Conservation (phyloP, 305 asterid genomes). For the Fraxinus floribunda region DNA sequence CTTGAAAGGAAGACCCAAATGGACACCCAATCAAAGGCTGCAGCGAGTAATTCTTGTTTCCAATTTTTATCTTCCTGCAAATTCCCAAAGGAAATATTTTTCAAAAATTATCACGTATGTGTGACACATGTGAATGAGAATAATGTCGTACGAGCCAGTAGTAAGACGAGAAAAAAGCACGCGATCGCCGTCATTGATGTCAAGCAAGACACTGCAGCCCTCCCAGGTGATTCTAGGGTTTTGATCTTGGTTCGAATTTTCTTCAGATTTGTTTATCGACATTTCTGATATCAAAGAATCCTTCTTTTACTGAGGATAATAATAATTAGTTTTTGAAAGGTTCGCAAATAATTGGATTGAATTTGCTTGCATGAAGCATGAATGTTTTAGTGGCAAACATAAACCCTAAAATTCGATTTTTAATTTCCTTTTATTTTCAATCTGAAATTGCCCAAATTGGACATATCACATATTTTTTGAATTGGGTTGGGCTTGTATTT, state of each 20-base stretch:
- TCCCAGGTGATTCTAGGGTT: conserved; percentile 78
- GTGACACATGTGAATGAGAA: background rate
- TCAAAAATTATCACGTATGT: background rate
- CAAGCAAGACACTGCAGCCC: conserved; percentile 93
- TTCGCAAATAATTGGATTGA: background rate
- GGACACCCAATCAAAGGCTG: conserved; percentile 83
- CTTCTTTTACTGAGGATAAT: background rate
- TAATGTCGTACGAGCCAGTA: conserved; percentile 61
- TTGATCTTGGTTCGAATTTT: conserved; percentile 28
- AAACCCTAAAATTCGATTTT: background rate
- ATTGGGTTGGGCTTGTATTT: background rate
- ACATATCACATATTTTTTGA: background rate
- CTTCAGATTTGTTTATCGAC: conserved; percentile 34
- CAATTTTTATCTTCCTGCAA: conserved; percentile 73
- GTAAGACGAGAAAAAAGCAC: conserved; percentile 90
- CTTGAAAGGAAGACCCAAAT: conserved; percentile 74
- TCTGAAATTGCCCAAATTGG: background rate
- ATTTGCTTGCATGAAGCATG: background rate
- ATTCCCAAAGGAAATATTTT: conserved; percentile 1
- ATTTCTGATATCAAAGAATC: conserved; percentile 22
- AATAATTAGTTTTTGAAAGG: background rate
- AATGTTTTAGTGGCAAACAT: background rate
- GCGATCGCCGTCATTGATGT: conserved; percentile 87
- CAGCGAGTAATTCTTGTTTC: conserved; percentile 67
- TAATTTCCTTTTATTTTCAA: background rate